These are phyloP conservation scores for Macadamia tetraphylla DNA, from an alignment of 164 flowering plant species.

Conservation along the genomic window DNA sequence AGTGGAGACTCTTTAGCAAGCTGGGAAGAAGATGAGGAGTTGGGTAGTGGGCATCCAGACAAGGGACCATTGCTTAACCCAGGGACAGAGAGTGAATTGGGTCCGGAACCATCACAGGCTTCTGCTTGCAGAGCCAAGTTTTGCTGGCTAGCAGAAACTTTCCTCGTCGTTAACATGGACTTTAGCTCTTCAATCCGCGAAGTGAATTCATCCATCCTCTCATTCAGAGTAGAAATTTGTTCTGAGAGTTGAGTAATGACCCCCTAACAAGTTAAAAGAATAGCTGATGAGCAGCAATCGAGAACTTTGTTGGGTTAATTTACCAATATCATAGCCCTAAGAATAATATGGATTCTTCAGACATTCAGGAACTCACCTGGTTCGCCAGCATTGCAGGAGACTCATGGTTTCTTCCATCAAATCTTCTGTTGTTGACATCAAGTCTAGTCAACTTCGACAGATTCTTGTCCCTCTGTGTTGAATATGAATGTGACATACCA, in stretches of 20 bases:
- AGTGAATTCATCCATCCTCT: slow-evolving; percentile 91
- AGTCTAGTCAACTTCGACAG: slow-evolving; percentile 42
- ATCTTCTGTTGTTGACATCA: slow-evolving; percentile 27
- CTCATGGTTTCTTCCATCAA: slow-evolving; percentile 46
- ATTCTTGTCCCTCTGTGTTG: slow-evolving; percentile 66
- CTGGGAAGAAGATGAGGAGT: slow-evolving; percentile 70
- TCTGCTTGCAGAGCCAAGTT: slow-evolving; percentile 56
- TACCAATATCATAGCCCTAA: not conserved
- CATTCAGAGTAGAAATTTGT: slow-evolving; percentile 79
- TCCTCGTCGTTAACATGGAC: slow-evolving; percentile 48
- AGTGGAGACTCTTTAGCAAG: slow-evolving; percentile 64
- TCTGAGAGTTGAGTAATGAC: slow-evolving; percentile 73
- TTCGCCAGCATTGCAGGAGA: slow-evolving; percentile 34
- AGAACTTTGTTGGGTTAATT: not conserved
- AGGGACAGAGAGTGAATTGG: slow-evolving; percentile 62
- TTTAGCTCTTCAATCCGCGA: slow-evolving; percentile 74
- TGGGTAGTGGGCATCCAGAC: slow-evolving; percentile 47
- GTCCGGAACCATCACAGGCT: slow-evolving; percentile 72
- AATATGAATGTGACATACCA: slow-evolving; percentile 78
- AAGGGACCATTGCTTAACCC: slow-evolving; percentile 66
- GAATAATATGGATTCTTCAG: not conserved
- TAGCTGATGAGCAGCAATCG: not conserved
- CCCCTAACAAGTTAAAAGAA: slow-evolving; percentile 45
- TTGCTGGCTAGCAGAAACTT: slow-evolving; percentile 50
- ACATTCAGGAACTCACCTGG: slow-evolving; percentile 34